Evolutionary conservation across 768 basidiomycete genomes (phyloP), one percentile per base, ranked within the genome.

Genomic region (Termitomyces sp.): DNA sequence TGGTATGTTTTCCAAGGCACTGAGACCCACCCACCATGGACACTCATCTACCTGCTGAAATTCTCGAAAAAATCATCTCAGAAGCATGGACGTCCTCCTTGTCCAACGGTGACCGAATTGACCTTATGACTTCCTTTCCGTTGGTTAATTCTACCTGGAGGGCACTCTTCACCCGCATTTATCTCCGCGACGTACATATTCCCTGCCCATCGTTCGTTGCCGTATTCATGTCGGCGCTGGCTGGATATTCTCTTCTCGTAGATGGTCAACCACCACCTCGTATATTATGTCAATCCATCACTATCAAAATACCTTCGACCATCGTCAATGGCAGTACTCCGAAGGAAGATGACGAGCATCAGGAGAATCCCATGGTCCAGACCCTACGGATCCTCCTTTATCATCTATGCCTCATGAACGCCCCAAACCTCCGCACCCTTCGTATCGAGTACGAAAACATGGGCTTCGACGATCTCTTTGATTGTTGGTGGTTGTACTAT

Each of bases 101-200:
- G n/a, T n/a, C n/a, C n/a, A n/a, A n/a, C n/a, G n/a, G n/a, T n/a
- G n/a, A n/a, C n/a, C n/a, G n/a, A n/a, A 66, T 66, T 45, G 45
- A 58, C 14, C 61, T 74, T 28, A 73, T 71, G 66, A 66, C 61
- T 20, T 66, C 69, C 6, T 63, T 71, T 20, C 62, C 65, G 50
- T 60, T 65, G 10, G 70, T 77, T 54, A 70, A 63, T 54, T 64
- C 59, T 35, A 61, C 63, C 38, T 70, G 71, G 66, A 68, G 69
- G 53, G 46, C 51, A 35, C 61, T 73, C 32, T 71, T 71, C 53
- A 57, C 65, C 51, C 70, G 63, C 36, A 61, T 73, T 49, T 66
- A 69, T 38, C 61, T 69, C 47, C 61, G 54, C 18, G 67, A 76
- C 59, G 71, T 71, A 14, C 68, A 73, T 62, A 68, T 76, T 42